These are phyloP conservation scores for Magnusiomyces clavatus DNA, from an alignment of 1,139 yeast genomes.

Conservation along the genomic window DNA sequence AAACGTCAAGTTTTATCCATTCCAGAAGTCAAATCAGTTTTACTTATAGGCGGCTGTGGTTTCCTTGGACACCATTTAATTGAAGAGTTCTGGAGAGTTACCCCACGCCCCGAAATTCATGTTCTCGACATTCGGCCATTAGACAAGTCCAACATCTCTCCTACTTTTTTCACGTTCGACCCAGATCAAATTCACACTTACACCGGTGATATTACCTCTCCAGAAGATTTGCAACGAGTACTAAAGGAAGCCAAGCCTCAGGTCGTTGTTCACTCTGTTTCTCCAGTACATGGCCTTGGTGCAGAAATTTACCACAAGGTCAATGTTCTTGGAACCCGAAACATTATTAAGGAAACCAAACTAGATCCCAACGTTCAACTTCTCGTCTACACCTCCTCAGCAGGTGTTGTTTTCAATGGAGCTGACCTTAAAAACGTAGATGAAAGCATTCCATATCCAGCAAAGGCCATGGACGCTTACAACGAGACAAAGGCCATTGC, in stretches of 20 bases:
- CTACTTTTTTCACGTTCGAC: constrained; percentile 69
- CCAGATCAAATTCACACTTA: constrained; percentile 49
- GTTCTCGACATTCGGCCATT: constrained; percentile 89
- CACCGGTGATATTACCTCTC: constrained; percentile 79
- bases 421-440: constrained; percentile 84
- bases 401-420: constrained; percentile 95
- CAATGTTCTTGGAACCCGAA: constrained; percentile 82
- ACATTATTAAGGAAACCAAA: constrained; percentile 60
- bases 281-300: constrained; percentile 86
- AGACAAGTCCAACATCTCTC: constrained; percentile 46
- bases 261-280: constrained; percentile 90
- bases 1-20: constrained; percentile 7
- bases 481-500: constrained; percentile 93
- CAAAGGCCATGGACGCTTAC: constrained; percentile 90
- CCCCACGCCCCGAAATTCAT: constrained; percentile 54
- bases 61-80: constrained; percentile 88
- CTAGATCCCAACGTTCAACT: constrained; percentile 43
- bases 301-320: constrained; percentile 80
- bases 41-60: constrained; percentile 90
- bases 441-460: constrained; percentile 90
- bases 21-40: constrained; percentile 46
- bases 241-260: constrained; percentile 53
- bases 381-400: constrained; percentile 90
- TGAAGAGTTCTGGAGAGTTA: constrained; percentile 64
- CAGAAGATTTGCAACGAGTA: constrained; percentile 58